Base-by-base conservation (phyloP, 2,329 filamentous ascomycete species). In the Diaporthe sp. region DNA sequence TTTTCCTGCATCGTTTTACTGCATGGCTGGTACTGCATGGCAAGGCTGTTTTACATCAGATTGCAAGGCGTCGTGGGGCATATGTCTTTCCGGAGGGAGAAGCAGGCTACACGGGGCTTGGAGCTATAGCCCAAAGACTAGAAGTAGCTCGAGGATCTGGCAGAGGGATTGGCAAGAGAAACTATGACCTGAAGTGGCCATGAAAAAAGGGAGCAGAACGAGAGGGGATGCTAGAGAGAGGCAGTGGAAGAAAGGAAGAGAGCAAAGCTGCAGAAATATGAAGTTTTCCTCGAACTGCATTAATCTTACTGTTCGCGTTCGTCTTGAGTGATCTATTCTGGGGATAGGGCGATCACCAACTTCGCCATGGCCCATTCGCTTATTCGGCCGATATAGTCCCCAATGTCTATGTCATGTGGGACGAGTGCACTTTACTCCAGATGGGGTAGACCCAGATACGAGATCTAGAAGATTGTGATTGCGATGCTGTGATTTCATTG, bases 1-100 rank as follows among this genome's bases (percentile, higher is more conserved):
- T 68, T 49, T 57, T 49, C 44, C 51, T 68, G 59, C 74, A 62
- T 75, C 74, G 17, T 73, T 65, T 46, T 55, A 59, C 31, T 68
- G 74, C 74, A 75, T 68, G 74, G 74, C 59, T 75, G 74, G 59
- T 59, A 67, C 31, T 75, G 74, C 74, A 75, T 75, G 74, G 69
- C 49, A 49, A 59, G 34, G 53, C 61, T 68, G 59, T 69, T 57
- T 68, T 39, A 57, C 74, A 71, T 72, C 72, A 76, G 44, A 72
- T 42, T 75, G 75, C 75, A 67, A 61, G 75, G 75, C 72, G 75
- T 76, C 70, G 31, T 22, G 39, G 62, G 72, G 31, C 25, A 59
- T n/a, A 13, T 44, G 68, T 74, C 49, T 71, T 39, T 37, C 53
- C 39, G 31, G 39, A 19, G 37, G 51, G 34, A 67, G 37, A 39